A percentile compares a stretch with the other conserved stretches of the same genome.
phyloP scores from a whole-genome alignment of 148 eudicot genomes.

The Dianthus caryophyllus region DNA sequence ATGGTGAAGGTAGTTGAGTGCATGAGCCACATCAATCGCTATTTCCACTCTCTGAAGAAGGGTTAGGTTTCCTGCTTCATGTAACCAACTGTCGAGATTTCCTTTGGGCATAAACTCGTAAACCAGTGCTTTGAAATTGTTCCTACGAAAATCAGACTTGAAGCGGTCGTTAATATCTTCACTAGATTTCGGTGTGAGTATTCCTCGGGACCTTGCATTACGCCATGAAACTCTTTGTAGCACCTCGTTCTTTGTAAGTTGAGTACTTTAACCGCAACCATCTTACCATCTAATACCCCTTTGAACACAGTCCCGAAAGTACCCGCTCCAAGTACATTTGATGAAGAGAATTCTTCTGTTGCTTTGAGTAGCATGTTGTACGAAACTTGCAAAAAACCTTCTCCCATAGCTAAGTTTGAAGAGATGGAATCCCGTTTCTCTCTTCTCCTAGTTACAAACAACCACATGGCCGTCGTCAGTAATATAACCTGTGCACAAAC shows the following conservation, averaged over 20 bases:
- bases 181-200: conserved; percentile 27
- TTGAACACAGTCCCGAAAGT: conserved; percentile 22
- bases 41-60: conserved; percentile 22
- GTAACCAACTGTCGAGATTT: conserved; percentile 26
- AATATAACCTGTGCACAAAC: neutral
- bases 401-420: neutral
- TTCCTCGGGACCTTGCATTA: conserved; percentile 29
- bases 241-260: conserved; percentile 26
- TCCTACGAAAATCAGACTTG: conserved; percentile 24
- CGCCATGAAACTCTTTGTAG: conserved; percentile 25
- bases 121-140: conserved; percentile 29
- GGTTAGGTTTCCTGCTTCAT: conserved; percentile 3
- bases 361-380: conserved; percentile 26
- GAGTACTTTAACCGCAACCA: conserved; percentile 29
- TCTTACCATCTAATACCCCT: conserved; percentile 16
- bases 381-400: conserved; percentile 4
- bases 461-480: neutral
- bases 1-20: conserved; percentile 27
- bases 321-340: conserved; percentile 22
- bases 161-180: conserved; percentile 24
- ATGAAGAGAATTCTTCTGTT: conserved; percentile 22
- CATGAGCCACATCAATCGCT: conserved; percentile 31
- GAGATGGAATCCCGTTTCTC: neutral
- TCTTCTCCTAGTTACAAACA: neutral
- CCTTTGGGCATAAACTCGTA: conserved; percentile 27